Percentiles rank a stretch among this genome's conserved stretches.
These are phyloP conservation scores for Epichloe sylvatica DNA, from an alignment of 2,329 filamentous ascomycete species.

Conservation along the genomic window DNA sequence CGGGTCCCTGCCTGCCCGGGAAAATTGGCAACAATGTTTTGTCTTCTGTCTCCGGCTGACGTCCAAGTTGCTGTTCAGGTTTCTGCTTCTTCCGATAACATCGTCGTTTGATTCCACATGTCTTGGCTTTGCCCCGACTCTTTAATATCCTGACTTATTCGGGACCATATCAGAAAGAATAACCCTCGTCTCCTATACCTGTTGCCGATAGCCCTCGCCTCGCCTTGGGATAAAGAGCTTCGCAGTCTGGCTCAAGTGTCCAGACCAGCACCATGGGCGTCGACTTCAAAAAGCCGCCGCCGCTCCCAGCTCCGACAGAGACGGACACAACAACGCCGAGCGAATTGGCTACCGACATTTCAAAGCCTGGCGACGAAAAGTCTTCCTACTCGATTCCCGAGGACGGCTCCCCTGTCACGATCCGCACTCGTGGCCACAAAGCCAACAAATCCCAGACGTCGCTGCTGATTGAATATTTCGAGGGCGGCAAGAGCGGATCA, in stretches of 20 bases:
- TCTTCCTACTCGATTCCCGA: constrained; percentile 71
- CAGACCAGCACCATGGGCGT: constrained; percentile 35
- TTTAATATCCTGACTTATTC: constrained; percentile 7
- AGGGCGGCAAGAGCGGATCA: constrained; percentile 53
- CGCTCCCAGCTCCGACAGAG: constrained; percentile 67
- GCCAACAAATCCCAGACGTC: constrained; percentile 66
- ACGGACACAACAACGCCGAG: constrained; percentile 51
- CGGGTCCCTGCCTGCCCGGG: background rate
- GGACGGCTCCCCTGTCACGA: constrained; percentile 82
- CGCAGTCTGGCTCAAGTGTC: background rate
- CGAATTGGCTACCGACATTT: constrained; percentile 51
- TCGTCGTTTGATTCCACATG: constrained; percentile 14
- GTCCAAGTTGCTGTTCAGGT: background rate
- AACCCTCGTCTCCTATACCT: background rate
- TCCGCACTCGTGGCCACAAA: constrained; percentile 57
- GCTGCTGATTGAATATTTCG: constrained; percentile 88
- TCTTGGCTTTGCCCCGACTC: constrained; percentile 13
- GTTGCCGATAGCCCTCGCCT: background rate
- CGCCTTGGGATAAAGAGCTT: background rate
- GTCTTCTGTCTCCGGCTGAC: constrained; percentile 5
- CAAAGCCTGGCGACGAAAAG: constrained; percentile 52
- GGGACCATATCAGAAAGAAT: background rate
- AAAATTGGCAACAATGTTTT: background rate
- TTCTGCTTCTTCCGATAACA: background rate
- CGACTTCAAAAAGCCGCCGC: constrained; percentile 40